phyloP scores from a whole-genome alignment of 805 yeast species.

The Lipomyces kockii region DNA sequence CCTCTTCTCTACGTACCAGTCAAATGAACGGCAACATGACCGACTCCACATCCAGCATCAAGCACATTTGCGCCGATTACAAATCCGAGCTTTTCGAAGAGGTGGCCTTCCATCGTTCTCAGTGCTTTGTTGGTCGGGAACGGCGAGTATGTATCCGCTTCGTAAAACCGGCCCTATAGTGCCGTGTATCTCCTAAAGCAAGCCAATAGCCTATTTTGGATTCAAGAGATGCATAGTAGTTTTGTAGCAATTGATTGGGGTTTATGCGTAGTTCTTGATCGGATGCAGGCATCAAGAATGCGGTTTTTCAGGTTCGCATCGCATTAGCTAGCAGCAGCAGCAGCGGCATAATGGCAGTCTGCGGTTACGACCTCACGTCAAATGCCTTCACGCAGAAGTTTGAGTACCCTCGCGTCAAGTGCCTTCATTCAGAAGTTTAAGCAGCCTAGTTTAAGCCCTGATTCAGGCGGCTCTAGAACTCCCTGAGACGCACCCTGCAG shows the following conservation, averaged over 20 bases:
- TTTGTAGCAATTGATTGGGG: background rate
- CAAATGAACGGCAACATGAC: constrained; percentile 5
- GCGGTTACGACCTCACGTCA: no score
- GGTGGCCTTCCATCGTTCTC: constrained; percentile 3
- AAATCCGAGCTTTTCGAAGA: background rate
- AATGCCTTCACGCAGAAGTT: no score
- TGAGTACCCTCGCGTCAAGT: no score
- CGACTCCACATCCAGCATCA: constrained; percentile 4
- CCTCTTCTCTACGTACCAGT: background rate
- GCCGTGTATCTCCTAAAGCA: background rate
- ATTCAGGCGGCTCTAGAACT: no score
- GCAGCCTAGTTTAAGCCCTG: no score
- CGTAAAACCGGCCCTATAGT: constrained; percentile 1
- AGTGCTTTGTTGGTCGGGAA: background rate
- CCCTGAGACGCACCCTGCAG: no score
- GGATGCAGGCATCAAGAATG: background rate
- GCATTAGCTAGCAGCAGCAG: background rate
- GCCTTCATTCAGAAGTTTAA: no score
- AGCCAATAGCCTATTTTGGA: constrained; percentile 2
- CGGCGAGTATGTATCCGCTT: background rate
- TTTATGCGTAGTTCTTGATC: constrained; percentile 2
- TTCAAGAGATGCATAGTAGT: constrained; percentile 1
- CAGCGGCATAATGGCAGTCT: background rate
- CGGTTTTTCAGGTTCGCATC: background rate
- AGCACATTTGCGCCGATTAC: background rate